phyloP scores from a whole-genome alignment of 306 rosid species.

The Crotalaria pallida region DNA sequence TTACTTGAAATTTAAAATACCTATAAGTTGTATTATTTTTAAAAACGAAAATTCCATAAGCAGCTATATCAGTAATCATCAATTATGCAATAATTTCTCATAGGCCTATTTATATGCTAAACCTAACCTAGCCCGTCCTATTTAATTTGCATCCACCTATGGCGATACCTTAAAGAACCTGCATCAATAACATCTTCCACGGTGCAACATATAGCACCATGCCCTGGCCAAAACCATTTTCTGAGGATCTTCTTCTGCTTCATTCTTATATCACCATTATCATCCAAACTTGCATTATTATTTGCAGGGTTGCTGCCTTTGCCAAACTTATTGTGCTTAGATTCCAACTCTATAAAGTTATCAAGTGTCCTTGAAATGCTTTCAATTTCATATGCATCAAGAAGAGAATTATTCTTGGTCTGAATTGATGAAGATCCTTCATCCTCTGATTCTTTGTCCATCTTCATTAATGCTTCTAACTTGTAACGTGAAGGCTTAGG shows the following conservation, averaged over 20 bases:
- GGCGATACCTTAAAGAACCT: background rate
- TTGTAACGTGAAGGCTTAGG: slow-evolving; percentile 66
- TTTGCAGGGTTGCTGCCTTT: background rate
- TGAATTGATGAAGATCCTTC: background rate
- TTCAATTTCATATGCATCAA: slow-evolving; percentile 57
- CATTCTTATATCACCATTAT: background rate
- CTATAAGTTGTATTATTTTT: too few species aligned
- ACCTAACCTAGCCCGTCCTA: too few species aligned
- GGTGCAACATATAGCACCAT: slow-evolving; percentile 46
- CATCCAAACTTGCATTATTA: background rate
- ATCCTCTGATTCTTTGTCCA: background rate
- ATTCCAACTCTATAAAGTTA: slow-evolving; percentile 37
- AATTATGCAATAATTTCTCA: too few species aligned
- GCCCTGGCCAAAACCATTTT: slow-evolving; percentile 39
- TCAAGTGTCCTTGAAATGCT: slow-evolving; percentile 49
- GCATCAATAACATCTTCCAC: slow-evolving; percentile 47
- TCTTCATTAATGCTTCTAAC: slow-evolving; percentile 43
- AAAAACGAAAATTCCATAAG: too few species aligned
- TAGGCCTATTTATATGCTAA: too few species aligned
- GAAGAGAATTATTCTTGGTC: slow-evolving; percentile 33
- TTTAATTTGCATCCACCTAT: background rate
- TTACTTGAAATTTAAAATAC: too few species aligned
- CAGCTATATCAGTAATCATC: too few species aligned
- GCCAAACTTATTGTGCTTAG: background rate
- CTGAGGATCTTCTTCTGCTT: slow-evolving; percentile 19